phyloP scores from a whole-genome alignment of 306 rosid genomes.

The Carpinus viminea region DNA sequence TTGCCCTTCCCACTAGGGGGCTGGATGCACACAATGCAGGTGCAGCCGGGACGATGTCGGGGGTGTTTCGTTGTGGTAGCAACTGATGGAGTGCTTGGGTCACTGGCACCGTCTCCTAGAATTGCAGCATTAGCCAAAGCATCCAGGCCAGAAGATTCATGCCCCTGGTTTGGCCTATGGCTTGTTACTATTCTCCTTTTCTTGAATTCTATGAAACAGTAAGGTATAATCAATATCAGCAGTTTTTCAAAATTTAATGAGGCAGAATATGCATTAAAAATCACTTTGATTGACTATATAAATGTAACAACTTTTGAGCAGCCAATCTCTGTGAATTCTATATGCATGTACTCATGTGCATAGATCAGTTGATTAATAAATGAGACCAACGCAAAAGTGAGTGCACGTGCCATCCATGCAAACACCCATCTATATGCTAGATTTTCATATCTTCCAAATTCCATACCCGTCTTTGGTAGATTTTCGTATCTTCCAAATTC shows the following conservation, averaged over 20 bases:
- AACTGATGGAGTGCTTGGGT: constrained; percentile 59
- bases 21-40: constrained; percentile 99
- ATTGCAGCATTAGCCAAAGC: constrained; percentile 91
- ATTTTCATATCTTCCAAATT: constrained; percentile 1
- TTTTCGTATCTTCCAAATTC: constrained; percentile 2
- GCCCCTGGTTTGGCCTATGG: constrained; percentile 55
- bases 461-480: background rate
- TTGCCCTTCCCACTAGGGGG: constrained; percentile 99
- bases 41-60: constrained; percentile 98
- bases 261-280: constrained; percentile 4
- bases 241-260: constrained; percentile 10
- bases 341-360: background rate
- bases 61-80: constrained; percentile 96
- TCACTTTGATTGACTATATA: background rate
- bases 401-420: background rate
- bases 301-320: background rate
- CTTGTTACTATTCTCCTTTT: constrained; percentile 53
- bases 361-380: background rate
- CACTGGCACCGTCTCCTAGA: constrained; percentile 70
- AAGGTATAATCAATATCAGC: constrained; percentile 8
- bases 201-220: constrained; percentile 67
- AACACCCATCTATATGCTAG: background rate
- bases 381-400: background rate
- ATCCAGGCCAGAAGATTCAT: constrained; percentile 82
- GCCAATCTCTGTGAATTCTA: background rate